These are phyloP conservation scores for Alnus glutinosa DNA, from an alignment of 306 rosid genomes.

Conservation along the genomic window DNA sequence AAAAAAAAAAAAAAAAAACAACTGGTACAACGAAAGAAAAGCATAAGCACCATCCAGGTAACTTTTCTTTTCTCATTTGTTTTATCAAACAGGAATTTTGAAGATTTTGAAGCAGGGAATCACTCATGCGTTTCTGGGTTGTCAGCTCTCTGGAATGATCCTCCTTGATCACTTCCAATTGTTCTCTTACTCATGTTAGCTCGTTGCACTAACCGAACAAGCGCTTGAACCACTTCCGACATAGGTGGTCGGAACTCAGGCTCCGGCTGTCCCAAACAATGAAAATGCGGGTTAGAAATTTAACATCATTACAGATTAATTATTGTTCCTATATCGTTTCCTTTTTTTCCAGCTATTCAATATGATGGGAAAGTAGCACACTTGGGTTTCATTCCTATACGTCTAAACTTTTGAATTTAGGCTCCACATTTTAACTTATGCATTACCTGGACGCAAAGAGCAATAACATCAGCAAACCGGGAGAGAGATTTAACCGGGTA, in stretches of 20 bases:
- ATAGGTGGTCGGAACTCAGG: slow-evolving; percentile 99
- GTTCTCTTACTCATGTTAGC: slow-evolving; percentile 98
- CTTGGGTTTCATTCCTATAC: not conserved
- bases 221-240: slow-evolving; percentile 95
- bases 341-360: not conserved
- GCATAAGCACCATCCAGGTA: not conserved
- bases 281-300: slow-evolving; percentile 17
- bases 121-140: slow-evolving; percentile 47
- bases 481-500: slow-evolving; percentile 96
- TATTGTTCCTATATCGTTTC: not conserved
- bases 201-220: slow-evolving; percentile 90
- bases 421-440: not conserved
- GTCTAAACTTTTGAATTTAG: not conserved
- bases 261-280: slow-evolving; percentile 65
- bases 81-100: slow-evolving; percentile 16
- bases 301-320: not conserved
- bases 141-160: slow-evolving; percentile 46
- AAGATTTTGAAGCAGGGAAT: slow-evolving; percentile 40
- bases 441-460: slow-evolving; percentile 96
- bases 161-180: slow-evolving; percentile 73
- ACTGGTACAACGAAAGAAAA: slow-evolving; percentile 7
- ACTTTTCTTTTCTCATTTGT: not conserved
- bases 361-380: not conserved
- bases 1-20: not conserved
- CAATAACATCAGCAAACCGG: slow-evolving; percentile 94